phyloP scores from a whole-genome alignment of 78 protist species.

The Acrasis kona region DNA sequence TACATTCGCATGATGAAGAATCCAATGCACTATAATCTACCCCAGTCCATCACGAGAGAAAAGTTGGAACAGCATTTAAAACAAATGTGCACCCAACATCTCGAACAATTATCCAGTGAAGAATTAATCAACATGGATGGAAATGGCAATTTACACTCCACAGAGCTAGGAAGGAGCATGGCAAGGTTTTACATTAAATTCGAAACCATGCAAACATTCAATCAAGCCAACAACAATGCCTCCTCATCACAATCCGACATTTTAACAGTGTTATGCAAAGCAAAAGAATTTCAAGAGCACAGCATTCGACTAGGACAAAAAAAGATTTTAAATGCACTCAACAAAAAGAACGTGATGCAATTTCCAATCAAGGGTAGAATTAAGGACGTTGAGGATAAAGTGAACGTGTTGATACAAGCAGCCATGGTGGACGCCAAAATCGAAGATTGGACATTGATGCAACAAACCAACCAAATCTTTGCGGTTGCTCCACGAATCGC shows the following conservation, averaged over 20 bases:
- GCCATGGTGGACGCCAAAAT: background rate
- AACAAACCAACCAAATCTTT: slow-evolving; percentile 8
- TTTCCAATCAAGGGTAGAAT: slow-evolving; percentile 10
- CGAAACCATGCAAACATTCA: slow-evolving; percentile 18
- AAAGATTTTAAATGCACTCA: slow-evolving; percentile 4
- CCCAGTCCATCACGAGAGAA: background rate
- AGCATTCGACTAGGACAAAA: slow-evolving; percentile 21
- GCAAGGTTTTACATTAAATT: slow-evolving; percentile 30
- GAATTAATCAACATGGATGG: background rate
- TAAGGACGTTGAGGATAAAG: slow-evolving; percentile 21
- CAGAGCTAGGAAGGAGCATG: slow-evolving; percentile 21
- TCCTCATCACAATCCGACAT: background rate
- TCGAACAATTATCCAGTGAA: background rate
- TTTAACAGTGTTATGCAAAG: slow-evolving; percentile 1
- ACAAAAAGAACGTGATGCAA: background rate
- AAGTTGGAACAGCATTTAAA: background rate
- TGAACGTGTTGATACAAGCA: slow-evolving; percentile 18
- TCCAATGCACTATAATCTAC: slow-evolving; percentile 26
- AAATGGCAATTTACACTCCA: background rate
- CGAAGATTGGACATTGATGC: slow-evolving; percentile 16
- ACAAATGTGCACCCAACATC: background rate
- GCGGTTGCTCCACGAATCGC: background rate
- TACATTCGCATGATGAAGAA: slow-evolving; percentile 10
- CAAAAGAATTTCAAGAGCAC: slow-evolving; percentile 6
- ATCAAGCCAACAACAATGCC: background rate